Conservation (phyloP, 2,329 filamentous ascomycete species). For the Didymella lethalis region DNA sequence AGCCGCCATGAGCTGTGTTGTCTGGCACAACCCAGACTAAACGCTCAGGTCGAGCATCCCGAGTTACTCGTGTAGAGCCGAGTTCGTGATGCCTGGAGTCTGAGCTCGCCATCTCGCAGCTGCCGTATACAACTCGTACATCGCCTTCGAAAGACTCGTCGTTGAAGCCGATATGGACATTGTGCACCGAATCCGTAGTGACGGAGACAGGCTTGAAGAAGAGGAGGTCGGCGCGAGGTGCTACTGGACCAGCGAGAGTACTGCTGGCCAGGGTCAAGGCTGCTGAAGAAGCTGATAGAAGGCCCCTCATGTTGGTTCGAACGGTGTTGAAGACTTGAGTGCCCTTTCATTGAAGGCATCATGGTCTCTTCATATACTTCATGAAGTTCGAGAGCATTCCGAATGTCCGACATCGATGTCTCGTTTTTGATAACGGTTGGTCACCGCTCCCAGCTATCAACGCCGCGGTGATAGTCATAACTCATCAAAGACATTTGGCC, state of each 20-base stretch:
- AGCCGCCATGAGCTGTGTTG: slow-evolving; percentile 51
- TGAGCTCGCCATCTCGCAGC: slow-evolving; percentile 50
- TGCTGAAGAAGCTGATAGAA: slow-evolving; percentile 38
- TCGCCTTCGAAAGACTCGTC: slow-evolving; percentile 54
- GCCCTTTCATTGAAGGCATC: slow-evolving; percentile 5
- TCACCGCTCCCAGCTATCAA: slow-evolving; percentile 30
- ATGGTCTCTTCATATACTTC: slow-evolving; percentile 27
- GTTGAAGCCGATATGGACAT: slow-evolving; percentile 57
- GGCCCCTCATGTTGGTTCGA: slow-evolving; percentile 35
- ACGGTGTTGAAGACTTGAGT: slow-evolving; percentile 11
- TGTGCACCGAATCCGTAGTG: slow-evolving; percentile 56
- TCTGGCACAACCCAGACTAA: slow-evolving; percentile 59
- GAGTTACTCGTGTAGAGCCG: slow-evolving; percentile 48
- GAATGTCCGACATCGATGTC: background rate
- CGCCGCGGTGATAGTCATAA: background rate
- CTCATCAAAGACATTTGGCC: slow-evolving; percentile 7
- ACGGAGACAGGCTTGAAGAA: slow-evolving; percentile 48
- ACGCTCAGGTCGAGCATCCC: slow-evolving; percentile 52
- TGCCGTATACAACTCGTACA: slow-evolving; percentile 56
- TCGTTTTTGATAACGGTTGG: slow-evolving; percentile 25
- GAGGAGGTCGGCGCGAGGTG: slow-evolving; percentile 34
- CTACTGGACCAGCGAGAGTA: slow-evolving; percentile 30
- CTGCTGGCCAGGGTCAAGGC: slow-evolving; percentile 38
- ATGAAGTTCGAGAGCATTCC: background rate
- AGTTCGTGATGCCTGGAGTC: slow-evolving; percentile 56